Base-by-base conservation (phyloP, 805 yeast species). In the Saccharomycopsis guyanensis region DNA sequence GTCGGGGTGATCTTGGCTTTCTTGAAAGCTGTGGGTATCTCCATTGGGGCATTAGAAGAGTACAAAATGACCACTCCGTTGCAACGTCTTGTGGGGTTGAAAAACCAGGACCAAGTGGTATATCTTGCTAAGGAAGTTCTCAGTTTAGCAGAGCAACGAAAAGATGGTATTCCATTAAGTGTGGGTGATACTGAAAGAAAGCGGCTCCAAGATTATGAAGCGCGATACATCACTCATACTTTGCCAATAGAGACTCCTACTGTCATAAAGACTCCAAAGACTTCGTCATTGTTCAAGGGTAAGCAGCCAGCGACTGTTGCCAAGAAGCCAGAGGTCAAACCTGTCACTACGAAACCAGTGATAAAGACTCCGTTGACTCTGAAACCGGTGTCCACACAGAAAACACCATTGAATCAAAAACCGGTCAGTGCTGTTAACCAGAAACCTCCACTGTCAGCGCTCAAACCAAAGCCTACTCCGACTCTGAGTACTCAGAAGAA, bases 31-130 rank as follows among this genome's bases (percentile, higher is more conserved):
- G 51, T 51, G 13, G 40, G 46, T 8, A 24, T 50, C 5, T 31
- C 39, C 19, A 32, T 18, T 10, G 12, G 22, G 8, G 16, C 44
- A 5, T 41, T 50, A 16, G 51, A 50, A 31, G 38, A 39, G 19
- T 47, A 47, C 29, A 50, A 50, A 22, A 38, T 50, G 19, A 38
- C 43, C 12, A 38, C 46, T 15, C 49, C 48, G 22, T 37, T 50
- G 35, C 42, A 50, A 10, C 47, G 47, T 25, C 29, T 47, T 16
- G 38, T 20, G 20, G 16, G 22, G 15, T 29, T 42, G 19, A 46
- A 49, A 38, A 38, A 38, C 33, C 51, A 48, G 19, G 22, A 32
- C 15, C 48, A 35, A n/a, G 24, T 48, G 10, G 29, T 18, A 4
- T 19, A 19, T 4, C 20, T 18, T 40, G 7, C 33, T 39, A 10